phyloP scores from a whole-genome alignment of 2,329 filamentous ascomycete genomes.

The Penicillium sp. region DNA sequence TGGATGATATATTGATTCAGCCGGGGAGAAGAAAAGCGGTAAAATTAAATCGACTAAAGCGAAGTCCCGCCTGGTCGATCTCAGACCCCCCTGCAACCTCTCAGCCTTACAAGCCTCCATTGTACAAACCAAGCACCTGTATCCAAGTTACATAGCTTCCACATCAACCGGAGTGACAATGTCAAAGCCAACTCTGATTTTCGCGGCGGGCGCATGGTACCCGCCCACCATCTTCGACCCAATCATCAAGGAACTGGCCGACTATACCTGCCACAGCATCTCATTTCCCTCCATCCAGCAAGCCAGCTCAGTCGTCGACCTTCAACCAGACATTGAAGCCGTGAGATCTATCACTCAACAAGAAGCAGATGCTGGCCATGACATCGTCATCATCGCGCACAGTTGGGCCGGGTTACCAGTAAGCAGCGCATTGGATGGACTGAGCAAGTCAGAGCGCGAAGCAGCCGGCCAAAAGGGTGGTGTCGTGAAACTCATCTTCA shows the following conservation, averaged over 20 bases:
- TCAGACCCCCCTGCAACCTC: background rate
- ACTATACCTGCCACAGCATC: conserved; percentile 25
- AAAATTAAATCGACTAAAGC: background rate
- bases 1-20: background rate
- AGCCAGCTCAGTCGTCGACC: conserved; percentile 21
- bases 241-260: conserved; percentile 24
- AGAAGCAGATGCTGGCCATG: conserved; percentile 30
- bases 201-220: conserved; percentile 36
- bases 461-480: conserved; percentile 32
- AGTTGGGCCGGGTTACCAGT: conserved; percentile 42
- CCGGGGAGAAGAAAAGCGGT: background rate
- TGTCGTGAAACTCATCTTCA: conserved; percentile 35
- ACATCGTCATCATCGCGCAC: conserved; percentile 36
- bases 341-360: conserved; percentile 34
- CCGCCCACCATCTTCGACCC: conserved; percentile 31
- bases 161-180: background rate
- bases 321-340: conserved; percentile 34
- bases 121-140: background rate
- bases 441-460: conserved; percentile 32
- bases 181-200: conserved; percentile 32
- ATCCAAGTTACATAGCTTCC: background rate
- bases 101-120: background rate
- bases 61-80: background rate
- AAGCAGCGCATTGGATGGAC: conserved; percentile 35
- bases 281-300: conserved; percentile 33